A percentile compares a stretch with the other conserved stretches of the same genome.
These are phyloP conservation scores for Physocladia obscura DNA, from an alignment of 192 early-diverging fungal species.

Conservation along the genomic window DNA sequence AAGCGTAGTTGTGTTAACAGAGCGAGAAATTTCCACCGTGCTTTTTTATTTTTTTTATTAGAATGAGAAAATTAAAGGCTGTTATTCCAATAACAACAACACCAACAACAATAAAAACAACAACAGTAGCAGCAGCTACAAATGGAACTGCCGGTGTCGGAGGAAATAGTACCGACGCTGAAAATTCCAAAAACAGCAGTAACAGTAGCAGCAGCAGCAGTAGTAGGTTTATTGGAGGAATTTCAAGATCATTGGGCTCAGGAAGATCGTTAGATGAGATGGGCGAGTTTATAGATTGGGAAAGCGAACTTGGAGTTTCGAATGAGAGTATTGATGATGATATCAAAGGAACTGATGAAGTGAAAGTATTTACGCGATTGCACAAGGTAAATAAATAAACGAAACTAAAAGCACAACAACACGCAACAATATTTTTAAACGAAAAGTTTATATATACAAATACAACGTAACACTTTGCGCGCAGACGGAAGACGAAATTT, in stretches of 20 bases:
- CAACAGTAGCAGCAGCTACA: too few relatives aligned
- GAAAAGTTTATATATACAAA: background rate
- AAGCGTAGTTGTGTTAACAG: too few relatives aligned
- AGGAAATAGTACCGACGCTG: background rate
- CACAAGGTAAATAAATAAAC: constrained; percentile 35
- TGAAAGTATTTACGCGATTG: constrained; percentile 40
- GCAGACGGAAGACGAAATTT: constrained; percentile 52
- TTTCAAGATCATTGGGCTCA: too few relatives aligned
- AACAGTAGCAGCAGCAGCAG: background rate
- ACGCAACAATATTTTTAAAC: background rate
- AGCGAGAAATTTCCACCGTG: too few relatives aligned
- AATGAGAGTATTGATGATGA: constrained; percentile 44
- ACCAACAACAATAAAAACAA: too few relatives aligned
- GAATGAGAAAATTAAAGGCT: too few relatives aligned
- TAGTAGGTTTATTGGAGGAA: too few relatives aligned
- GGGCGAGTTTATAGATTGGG: constrained; percentile 40
- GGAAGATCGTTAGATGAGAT: constrained; percentile 22
- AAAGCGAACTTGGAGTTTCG: constrained; percentile 32
- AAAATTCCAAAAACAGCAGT: background rate
- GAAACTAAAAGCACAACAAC: background rate
- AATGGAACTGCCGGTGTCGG: too few relatives aligned
- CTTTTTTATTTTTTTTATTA: too few relatives aligned
- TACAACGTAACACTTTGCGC: background rate
- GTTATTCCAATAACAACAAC: too few relatives aligned
- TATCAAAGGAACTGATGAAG: constrained; percentile 51